Evolutionary conservation across 2,329 filamentous ascomycete genomes (phyloP), one percentile per base, ranked within the genome.

Genomic region (Fonsecaea pedrosoi): DNA sequence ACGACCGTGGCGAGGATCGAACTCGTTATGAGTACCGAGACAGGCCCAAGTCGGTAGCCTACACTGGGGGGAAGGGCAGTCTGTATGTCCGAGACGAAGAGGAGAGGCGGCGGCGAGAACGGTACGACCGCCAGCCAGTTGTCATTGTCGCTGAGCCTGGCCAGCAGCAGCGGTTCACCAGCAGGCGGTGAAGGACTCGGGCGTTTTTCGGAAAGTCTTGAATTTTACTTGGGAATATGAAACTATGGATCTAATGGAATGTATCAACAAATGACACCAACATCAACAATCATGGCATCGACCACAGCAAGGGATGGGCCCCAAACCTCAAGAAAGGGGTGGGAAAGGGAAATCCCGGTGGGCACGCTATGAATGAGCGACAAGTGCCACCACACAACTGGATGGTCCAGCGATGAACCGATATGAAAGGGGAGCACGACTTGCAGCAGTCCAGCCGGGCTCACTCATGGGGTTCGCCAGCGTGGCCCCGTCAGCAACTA

Each of bases 371-470:
- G 66, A 70, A 25, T 25, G 25, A 25, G 63, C 60, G 56, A 66
- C 54, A 57, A 50, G 58, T 54, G 25, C 25, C 40, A 56, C 37
- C 30, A 60, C 37, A 45, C 25, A 58, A 59, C 66, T 67, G 70
- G 68, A 70, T 64, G 70, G 70, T 70, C 70, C 64, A 58, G 70
- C 68, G 54, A 64, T 64, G 66, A 71, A 62, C 65, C 66, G 45
- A 65, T 59, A 30, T 54, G 12, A 68, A 69, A 67, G 68, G 70
- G 35, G 66, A 70, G 68, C 70, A 48, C 70, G 70, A 68, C 70
- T 70, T 56, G 70, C 58, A 70, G 53, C 68, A 71, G 56, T 70
- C 66, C 66, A 69, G 68, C 60, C 65, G 58, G 56, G 55, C 62
- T 65, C 62, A 64, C 25, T 25, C 25, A 25, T 25, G 25, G 25